These are phyloP conservation scores for Daldinia loculata DNA, from an alignment of 495 filamentous ascomycete genomes.

Conservation along the genomic window DNA sequence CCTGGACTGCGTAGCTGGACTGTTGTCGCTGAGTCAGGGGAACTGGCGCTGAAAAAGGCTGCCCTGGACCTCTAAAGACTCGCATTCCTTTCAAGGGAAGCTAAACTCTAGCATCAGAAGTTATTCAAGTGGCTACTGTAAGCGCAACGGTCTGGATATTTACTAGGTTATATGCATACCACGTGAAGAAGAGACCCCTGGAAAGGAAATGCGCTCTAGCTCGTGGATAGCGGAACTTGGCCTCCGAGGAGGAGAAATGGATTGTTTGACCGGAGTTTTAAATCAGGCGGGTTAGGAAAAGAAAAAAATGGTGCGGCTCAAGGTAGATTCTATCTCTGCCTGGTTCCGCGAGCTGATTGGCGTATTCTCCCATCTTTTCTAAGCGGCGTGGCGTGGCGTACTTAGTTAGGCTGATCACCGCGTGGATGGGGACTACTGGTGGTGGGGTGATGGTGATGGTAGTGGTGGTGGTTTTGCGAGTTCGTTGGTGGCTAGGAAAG, in stretches of 20 bases:
- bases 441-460: not conserved
- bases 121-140: not conserved
- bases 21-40: conserved; percentile 74
- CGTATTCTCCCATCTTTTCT: not conserved
- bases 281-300: conserved; percentile 4
- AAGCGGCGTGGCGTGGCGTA: not conserved
- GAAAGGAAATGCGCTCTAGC: not conserved
- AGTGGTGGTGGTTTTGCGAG: not conserved
- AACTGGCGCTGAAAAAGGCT: conserved; percentile 56
- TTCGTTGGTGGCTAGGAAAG: conserved; percentile 5
- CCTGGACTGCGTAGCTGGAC: conserved; percentile 78
- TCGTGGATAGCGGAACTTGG: not conserved
- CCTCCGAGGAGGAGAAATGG: not conserved
- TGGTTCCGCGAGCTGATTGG: not conserved
- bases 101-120: not conserved
- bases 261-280: not conserved
- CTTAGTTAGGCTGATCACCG: not conserved
- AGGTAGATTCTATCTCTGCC: not conserved
- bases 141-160: not conserved
- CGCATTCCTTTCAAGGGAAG: not conserved
- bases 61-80: not conserved
- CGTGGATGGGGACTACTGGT: not conserved
- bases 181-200: not conserved
- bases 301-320: not conserved
- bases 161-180: not conserved